phyloP scores from a whole-genome alignment of 1,139 yeast genomes.

The Ashbya aceris region DNA sequence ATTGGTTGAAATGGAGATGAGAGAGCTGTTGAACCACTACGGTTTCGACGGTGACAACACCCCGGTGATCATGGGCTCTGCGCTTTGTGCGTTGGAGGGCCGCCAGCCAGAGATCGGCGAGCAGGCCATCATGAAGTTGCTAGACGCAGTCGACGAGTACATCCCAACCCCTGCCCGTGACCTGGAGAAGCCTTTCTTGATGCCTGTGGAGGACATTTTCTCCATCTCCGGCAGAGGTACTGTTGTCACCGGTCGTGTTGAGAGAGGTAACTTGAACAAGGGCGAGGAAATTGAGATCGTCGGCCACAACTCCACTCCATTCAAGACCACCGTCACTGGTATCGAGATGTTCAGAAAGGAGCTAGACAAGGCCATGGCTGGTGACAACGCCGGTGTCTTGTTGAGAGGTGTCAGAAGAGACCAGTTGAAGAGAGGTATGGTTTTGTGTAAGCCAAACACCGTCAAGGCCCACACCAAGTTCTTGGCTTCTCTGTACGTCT shows the following conservation, averaged over 20 bases:
- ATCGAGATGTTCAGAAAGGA: conserved; percentile 99
- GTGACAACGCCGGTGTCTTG: conserved; percentile 97
- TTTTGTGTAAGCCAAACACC: conserved; percentile 84
- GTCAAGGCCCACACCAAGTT: conserved; percentile 90
- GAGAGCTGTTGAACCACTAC: conserved; percentile 81
- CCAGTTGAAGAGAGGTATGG: conserved; percentile 96
- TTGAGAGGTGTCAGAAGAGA: conserved; percentile 98
- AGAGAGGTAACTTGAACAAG: conserved; percentile 93
- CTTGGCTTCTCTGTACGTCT: conserved; percentile 85
- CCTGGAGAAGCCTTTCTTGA: conserved; percentile 88
- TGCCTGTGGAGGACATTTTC: conserved; percentile 97
- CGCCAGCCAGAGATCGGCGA: conserved; percentile 87
- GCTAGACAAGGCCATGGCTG: conserved; percentile 94
- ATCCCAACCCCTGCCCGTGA: conserved; percentile 97
- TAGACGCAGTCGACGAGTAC: conserved; percentile 87
- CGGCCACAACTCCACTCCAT: conserved; percentile 78
- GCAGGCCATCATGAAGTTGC: conserved; percentile 70
- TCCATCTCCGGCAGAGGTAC: conserved; percentile 99
- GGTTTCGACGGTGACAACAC: conserved; percentile 98
- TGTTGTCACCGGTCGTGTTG: conserved; percentile 97
- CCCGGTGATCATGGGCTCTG: conserved; percentile 98
- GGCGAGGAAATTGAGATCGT: conserved; percentile 98
- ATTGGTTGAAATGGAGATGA: conserved; percentile 99
- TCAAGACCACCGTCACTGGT: conserved; percentile 94
- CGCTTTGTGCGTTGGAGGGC: conserved; percentile 89